Evolutionary conservation across 139 green algal genomes (phyloP), one percentile per base, ranked within the genome.

Genomic region (Chlorella vulgaris): DNA sequence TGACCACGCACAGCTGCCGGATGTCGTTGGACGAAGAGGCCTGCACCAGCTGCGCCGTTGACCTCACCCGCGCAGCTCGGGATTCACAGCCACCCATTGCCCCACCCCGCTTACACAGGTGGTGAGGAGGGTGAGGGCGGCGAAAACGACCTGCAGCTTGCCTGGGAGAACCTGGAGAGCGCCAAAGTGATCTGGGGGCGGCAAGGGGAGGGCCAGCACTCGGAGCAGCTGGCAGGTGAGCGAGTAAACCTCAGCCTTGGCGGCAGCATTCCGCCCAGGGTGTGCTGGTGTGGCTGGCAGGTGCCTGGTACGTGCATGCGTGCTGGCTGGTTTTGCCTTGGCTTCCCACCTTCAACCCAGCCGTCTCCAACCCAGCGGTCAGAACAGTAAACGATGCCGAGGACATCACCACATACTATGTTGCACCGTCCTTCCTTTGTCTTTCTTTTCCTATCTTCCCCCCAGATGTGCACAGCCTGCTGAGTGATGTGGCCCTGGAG

Each of bases 111-210:
- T 40, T 21, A 21, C 28, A 39, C 62, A 10, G 39, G 69, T 5
- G 6, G 18, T 31, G 68, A 39, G 58, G 68, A 39, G 7, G 68
- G 68, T 1, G 68, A 53, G 0, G 15, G 15, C 21, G 82, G 35
- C n/a, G 82, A 78, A 15, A 83, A 47, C 33, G 92, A 95, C 81
- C 85, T 95, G 86, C 87, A 94, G 77, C 85, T 95, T 26, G 92
- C 92, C 19, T 95, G 91, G 91, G 87, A 92, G 75, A 89, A 92
- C 67, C 74, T 91, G 71, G 88, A 91, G 38, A 83, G 84, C 10
- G 88, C 88, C 28, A 90, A 87, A 58, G 67, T 83, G 35, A 90
- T 90, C 40, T 91, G 82, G 67, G 51, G 58, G 43, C 40, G 33
- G n/a, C 33, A 86, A 28, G 36, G 38, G 22, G 73, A n/a, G 13